Percentiles rank a stretch among this genome's conserved stretches.
Evolutionary conservation across 768 basidiomycete genomes (phyloP).

Genomic region (Xerocomellus intermedius): DNA sequence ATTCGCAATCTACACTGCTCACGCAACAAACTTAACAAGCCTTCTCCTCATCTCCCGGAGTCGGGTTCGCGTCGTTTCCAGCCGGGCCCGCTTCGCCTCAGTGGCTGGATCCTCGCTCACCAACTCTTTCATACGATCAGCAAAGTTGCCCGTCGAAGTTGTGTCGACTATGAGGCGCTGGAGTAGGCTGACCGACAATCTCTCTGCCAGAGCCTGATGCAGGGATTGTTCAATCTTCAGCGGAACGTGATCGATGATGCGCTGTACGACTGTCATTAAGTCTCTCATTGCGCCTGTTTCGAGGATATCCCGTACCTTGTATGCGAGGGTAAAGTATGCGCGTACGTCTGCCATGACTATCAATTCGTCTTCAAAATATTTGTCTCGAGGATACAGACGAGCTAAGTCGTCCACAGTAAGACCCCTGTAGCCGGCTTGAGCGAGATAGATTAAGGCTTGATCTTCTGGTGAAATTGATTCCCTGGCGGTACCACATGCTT

Average conservation of each 20-base stretch:
- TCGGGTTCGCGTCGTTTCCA: conserved; percentile 34
- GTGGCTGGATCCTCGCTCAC: conserved; percentile 47
- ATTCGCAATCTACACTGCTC: conserved; percentile 1
- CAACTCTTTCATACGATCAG: conserved; percentile 38
- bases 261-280: conserved; percentile 32
- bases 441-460: conserved; percentile 27
- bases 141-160: conserved; percentile 8
- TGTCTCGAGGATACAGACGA: conserved; percentile 25
- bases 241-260: conserved; percentile 55
- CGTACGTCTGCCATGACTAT: conserved; percentile 52
- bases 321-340: conserved; percentile 56
- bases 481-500: no score
- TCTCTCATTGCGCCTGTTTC: not conserved
- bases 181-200: conserved; percentile 37
- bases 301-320: conserved; percentile 39
- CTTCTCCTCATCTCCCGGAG: conserved; percentile 41
- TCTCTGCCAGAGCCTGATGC: conserved; percentile 38
- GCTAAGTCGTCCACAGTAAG: conserved; percentile 26
- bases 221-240: conserved; percentile 47
- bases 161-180: conserved; percentile 29
- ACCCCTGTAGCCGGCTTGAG: conserved; percentile 28
- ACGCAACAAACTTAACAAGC: conserved; percentile 30
- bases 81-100: conserved; percentile 33
- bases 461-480: not conserved
- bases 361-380: conserved; percentile 41